Percentiles rank a stretch among this genome's conserved stretches.
These are phyloP conservation scores for Paecilomyces fulvus DNA, from an alignment of 2,329 filamentous ascomycete genomes.

Conservation along the genomic window DNA sequence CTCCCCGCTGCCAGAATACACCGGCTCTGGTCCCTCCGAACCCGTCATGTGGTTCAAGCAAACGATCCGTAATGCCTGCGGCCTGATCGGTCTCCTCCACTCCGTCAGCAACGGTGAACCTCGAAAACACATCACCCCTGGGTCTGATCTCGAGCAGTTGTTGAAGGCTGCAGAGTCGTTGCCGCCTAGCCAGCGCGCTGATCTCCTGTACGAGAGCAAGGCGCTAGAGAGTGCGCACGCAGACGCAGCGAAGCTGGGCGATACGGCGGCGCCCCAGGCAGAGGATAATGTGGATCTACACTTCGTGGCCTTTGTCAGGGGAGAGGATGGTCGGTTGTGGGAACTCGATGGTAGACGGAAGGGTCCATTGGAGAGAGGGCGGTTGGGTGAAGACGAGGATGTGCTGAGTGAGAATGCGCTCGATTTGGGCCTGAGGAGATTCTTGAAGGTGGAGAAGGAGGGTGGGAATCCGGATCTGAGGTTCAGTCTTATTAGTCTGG, in stretches of 20 bases:
- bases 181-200: constrained; percentile 56
- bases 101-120: constrained; percentile 70
- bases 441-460: constrained; percentile 50
- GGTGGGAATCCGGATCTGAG: constrained; percentile 49
- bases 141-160: constrained; percentile 44
- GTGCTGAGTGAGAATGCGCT: constrained; percentile 68
- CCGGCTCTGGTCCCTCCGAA: constrained; percentile 57
- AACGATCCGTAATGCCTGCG: constrained; percentile 90
- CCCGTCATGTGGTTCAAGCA: constrained; percentile 90
- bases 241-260: constrained; percentile 65
- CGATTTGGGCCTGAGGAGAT: constrained; percentile 56
- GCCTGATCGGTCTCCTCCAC: constrained; percentile 80
- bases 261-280: constrained; percentile 69
- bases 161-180: constrained; percentile 64
- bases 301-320: constrained; percentile 91
- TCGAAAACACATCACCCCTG: constrained; percentile 49
- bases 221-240: constrained; percentile 71
- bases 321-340: constrained; percentile 61
- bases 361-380: constrained; percentile 62
- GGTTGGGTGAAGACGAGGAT: constrained; percentile 55
- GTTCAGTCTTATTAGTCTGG: constrained; percentile 56
- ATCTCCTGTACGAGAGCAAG: constrained; percentile 67
- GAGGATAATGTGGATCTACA: constrained; percentile 83
- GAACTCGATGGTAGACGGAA: constrained; percentile 70
- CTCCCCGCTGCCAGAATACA: constrained; percentile 53